Evolutionary conservation across 2,329 filamentous ascomycete species (phyloP), one percentile per base, ranked within the genome.

Genomic region (Ilyonectria sp.): DNA sequence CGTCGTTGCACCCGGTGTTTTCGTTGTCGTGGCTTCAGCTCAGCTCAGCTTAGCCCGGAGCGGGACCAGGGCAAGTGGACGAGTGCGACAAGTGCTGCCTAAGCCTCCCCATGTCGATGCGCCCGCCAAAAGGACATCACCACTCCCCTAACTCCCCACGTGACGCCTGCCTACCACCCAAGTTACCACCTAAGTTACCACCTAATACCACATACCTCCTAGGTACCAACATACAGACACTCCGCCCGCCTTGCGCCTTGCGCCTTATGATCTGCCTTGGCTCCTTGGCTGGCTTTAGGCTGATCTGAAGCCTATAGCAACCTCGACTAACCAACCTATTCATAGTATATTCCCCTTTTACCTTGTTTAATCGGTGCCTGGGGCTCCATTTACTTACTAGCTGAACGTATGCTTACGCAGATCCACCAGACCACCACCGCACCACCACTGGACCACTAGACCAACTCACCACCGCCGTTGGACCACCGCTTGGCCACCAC

Each of bases 41-140:
- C 55, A 68, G 61, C 65, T 61, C 61, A 55, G 65, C 49, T 56
- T 49, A 59, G 31, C 63, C 56, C 17, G 44, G 47, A 58, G 61
- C 62, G 62, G 56, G 50, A 71, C 72, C 63, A 71, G 70, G 62
- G 56, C 60, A 60, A 52, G 49, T 40, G 40, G 40, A 26, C 26
- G 26, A 26, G 26, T 26, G 26, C 15, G 13, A 31, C 60, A 60
- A 70, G 73, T 75, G 73, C 71, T 75, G 73, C 73, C 73, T 75
- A 75, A 74, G 67, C 72, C 63, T 72, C 58, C 58, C 65, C 63
- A 75, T 70, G 49, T 67, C 44, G 43, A 37, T 37, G 33, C 47
- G 26, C 55, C n/a, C 49, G 43, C 53, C 61, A 64, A 53, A 46
- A 61, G 63, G 59, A 52, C 58, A 49, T 60, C 43, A 17, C 37